A percentile compares a stretch with the other conserved stretches of the same genome.
Conservation (phyloP, 169 alveolate species). For the Cyclospora cayetanensis region DNA sequence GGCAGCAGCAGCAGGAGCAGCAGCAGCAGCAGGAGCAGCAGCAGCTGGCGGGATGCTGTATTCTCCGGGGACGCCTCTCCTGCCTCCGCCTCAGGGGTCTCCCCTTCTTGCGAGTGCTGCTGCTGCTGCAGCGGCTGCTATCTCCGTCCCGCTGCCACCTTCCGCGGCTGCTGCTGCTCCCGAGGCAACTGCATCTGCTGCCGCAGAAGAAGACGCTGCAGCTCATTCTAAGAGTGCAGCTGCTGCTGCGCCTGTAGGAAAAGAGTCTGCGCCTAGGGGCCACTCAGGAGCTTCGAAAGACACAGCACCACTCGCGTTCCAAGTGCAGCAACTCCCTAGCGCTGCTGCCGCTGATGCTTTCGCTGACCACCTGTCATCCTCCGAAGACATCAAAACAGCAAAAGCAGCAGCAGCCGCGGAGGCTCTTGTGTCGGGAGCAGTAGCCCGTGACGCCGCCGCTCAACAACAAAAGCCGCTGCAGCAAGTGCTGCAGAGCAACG, state of each 20-base stretch:
- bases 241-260: constrained; percentile 24
- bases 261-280: neutral
- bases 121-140: constrained; percentile 4
- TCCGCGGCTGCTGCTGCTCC: constrained; percentile 48
- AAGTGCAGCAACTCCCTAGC: neutral
- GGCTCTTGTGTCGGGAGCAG: neutral
- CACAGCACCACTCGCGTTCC: neutral
- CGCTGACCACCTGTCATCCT: neutral
- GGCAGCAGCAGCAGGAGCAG: constrained; percentile 42
- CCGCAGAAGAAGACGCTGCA: neutral
- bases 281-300: neutral
- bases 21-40: constrained; percentile 33
- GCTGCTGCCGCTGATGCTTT: neutral
- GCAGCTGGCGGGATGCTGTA: constrained; percentile 31
- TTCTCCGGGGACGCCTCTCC: constrained; percentile 1
- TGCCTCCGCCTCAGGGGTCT: constrained; percentile 16
- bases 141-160: neutral
- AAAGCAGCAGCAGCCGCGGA: neutral
- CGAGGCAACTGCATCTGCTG: neutral
- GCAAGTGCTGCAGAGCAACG: neutral
- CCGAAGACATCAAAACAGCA: neutral
- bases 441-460: neutral
- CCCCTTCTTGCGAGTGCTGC: constrained; percentile 39
- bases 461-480: neutral
- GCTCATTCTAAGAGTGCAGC: neutral